These are phyloP conservation scores for Mycena galopus DNA, from an alignment of 768 basidiomycete species.

Conservation along the genomic window DNA sequence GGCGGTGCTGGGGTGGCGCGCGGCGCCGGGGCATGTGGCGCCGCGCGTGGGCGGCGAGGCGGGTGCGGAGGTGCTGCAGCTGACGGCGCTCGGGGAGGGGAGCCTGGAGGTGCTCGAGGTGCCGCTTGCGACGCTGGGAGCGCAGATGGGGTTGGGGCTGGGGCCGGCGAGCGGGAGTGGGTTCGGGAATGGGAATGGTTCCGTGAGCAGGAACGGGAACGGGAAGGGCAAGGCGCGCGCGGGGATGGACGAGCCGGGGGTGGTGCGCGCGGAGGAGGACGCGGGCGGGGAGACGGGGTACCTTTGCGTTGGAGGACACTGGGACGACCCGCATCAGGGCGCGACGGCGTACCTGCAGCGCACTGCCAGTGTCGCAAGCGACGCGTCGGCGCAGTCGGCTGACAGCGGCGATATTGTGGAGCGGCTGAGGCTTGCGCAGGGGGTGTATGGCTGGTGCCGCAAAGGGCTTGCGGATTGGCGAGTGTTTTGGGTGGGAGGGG, in stretches of 20 bases:
- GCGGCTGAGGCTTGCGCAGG: constrained; percentile 66
- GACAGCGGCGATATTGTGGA: constrained; percentile 63
- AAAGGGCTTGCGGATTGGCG: constrained; percentile 83
- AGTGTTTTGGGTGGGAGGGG: constrained; percentile 86
- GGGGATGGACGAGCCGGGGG: constrained; percentile 56
- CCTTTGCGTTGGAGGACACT: constrained; percentile 65
- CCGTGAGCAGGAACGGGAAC: constrained; percentile 54
- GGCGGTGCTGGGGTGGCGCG: constrained; percentile 69
- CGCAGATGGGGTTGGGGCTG: too few species aligned
- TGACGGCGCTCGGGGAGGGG: constrained; percentile 76
- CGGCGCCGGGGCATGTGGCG: too few species aligned
- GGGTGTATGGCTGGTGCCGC: constrained; percentile 84
- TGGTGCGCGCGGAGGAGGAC: constrained; percentile 68
- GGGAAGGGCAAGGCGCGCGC: constrained; percentile 56
- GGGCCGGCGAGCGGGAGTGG: too few species aligned
- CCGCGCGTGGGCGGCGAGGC: too few species aligned
- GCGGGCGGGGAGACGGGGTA: constrained; percentile 75
- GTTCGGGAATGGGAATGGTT: too few species aligned
- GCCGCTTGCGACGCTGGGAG: constrained; percentile 61
- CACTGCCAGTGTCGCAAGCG: constrained; percentile 57
- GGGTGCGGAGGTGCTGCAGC: constrained; percentile 67
- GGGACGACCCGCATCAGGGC: constrained; percentile 58
- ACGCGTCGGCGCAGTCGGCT: constrained; percentile 58
- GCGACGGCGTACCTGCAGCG: constrained; percentile 64
- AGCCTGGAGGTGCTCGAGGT: constrained; percentile 85